Conservation (phyloP, 1,284 basidiomycete genomes). For the Austroboletus novae-zelandiae region DNA sequence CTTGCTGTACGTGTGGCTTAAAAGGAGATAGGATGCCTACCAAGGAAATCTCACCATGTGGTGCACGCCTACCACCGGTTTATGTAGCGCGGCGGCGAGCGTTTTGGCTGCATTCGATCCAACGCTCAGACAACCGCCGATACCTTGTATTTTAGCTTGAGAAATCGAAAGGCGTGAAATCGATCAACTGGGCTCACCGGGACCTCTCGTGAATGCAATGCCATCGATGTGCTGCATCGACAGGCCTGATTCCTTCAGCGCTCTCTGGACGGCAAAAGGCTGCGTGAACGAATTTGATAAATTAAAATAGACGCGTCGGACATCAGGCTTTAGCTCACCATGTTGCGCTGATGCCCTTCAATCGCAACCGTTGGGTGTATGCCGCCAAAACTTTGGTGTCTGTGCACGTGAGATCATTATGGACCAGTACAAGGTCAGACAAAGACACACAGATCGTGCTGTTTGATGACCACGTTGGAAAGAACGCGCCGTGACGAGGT, state of each 20-base stretch:
- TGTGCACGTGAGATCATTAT: slow-evolving; percentile 21
- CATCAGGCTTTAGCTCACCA: slow-evolving; percentile 35
- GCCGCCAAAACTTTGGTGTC: slow-evolving; percentile 71
- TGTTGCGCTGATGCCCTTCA: slow-evolving; percentile 69
- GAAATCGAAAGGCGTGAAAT: background rate
- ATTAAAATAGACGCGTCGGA: background rate
- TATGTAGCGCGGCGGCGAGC: slow-evolving; percentile 71
- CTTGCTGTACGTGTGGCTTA: slow-evolving; percentile 61
- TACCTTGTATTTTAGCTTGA: slow-evolving; percentile 45
- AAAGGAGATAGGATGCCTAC: too few relatives aligned
- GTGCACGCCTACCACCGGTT: slow-evolving; percentile 87
- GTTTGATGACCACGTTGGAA: slow-evolving; percentile 81
- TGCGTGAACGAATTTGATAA: slow-evolving; percentile 31
- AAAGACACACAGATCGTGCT: slow-evolving; percentile 55
- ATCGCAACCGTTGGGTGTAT: slow-evolving; percentile 83
- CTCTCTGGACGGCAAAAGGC: slow-evolving; percentile 72
- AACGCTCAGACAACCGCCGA: slow-evolving; percentile 77
- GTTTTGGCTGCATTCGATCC: slow-evolving; percentile 78
- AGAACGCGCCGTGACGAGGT: slow-evolving; percentile 65
- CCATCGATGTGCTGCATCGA: slow-evolving; percentile 70
- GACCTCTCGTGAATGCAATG: slow-evolving; percentile 89
- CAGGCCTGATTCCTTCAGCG: slow-evolving; percentile 64
- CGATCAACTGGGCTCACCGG: slow-evolving; percentile 46
- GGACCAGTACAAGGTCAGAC: background rate
- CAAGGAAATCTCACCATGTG: slow-evolving; percentile 69